Base-by-base conservation (phyloP, 1,284 basidiomycete species). In the Gymnopus androsaceus region DNA sequence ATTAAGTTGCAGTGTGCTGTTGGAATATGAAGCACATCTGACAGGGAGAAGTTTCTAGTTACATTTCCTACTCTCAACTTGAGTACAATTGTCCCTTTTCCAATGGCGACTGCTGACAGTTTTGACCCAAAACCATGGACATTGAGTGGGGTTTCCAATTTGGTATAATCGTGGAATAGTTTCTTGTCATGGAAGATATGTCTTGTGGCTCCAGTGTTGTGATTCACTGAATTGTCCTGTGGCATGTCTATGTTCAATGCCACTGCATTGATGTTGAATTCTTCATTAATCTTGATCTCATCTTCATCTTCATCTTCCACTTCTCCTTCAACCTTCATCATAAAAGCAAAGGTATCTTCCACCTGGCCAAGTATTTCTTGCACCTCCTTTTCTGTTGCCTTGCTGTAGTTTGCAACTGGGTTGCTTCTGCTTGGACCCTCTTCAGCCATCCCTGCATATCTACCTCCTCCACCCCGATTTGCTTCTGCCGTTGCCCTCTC, bases 41-140 rank as follows among this genome's bases (percentile, higher is more conserved):
- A 52, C 14, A 60, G 19, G 0, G 56, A 51, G 33, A 57, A 58
- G 7, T 30, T 45, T 8, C 51, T 21, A 6, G 2, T 25, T 3
- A 9, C 17, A 0, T 50, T 54, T 11, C 54, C 50, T 15, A 38
- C 37, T 19, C 19, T 46, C 12, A 48, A 5, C 17, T 23, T 51
- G 40, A 61, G 14, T 19, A 56, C 36, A 0, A 61, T 36, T 12
- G 45, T 61, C 15, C 60, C 57, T 42, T 59, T 61, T 14, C 60
- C 60, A 19, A 57, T 7, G n/a, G n/a, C 58, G 27, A 56, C 42
- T 21, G 60, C 49, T 6, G 33, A 44, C 30, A 59, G 46, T 4
- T 30, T 52, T 0, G 57, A 54, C 0, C 59, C 55, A 44, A 61
- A 61, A 0, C 58, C 58, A 19, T 59, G 51, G 1, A 61, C 58